Evolutionary conservation across 2,329 filamentous ascomycete genomes (phyloP), one percentile per base, ranked within the genome.

Genomic region (Fusarium bactridioides): DNA sequence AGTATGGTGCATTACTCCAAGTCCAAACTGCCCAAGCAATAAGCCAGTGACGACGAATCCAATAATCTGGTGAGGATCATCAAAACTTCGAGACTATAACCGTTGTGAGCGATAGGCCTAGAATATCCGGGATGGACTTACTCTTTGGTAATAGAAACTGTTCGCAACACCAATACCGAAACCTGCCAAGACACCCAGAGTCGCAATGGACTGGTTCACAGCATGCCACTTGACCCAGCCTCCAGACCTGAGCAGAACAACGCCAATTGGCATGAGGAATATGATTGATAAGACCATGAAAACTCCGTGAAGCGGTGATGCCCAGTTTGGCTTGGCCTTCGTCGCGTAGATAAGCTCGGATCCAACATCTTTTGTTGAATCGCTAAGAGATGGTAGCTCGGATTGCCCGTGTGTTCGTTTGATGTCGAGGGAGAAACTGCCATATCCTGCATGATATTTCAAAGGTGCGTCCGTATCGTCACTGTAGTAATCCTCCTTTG

Each of bases 241-340:
- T 15, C 87, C 82, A 6, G 89, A 76, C 4, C 87, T 81, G 51
- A 91, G 77, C 31, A 90, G 79, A 29, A 90, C 72, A 18, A 88
- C 82, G 3, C 89, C 90, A 15, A 87, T 69, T 2, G 89, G 89
- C 77, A 90, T 86, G 51, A 91, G 72, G 21, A 86, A 83, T 6
- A 90, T 80, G 64, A 91, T 87, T 18, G 83, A 82, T 16, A 88
- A 77, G 43, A 89, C 81, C 90, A 91, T 91, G 50, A 88, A 76
- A 7, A 84, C 77, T 11, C 82, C 84, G 54, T 89, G 85, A 8
- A 82, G 79, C 9, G 83, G 82, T 2, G 84, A 82, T 69, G 79
- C 82, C 71, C 76, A 79, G 59, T 87, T 84, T 4, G 69, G 69
- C 47, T 75, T 76, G 62, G 82, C 80, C 11, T 74, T 77, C 16